Percentiles rank a stretch among this genome's conserved stretches.
These are phyloP conservation scores for Phylloporus arenicola DNA, from an alignment of 768 basidiomycete genomes.

Conservation along the genomic window DNA sequence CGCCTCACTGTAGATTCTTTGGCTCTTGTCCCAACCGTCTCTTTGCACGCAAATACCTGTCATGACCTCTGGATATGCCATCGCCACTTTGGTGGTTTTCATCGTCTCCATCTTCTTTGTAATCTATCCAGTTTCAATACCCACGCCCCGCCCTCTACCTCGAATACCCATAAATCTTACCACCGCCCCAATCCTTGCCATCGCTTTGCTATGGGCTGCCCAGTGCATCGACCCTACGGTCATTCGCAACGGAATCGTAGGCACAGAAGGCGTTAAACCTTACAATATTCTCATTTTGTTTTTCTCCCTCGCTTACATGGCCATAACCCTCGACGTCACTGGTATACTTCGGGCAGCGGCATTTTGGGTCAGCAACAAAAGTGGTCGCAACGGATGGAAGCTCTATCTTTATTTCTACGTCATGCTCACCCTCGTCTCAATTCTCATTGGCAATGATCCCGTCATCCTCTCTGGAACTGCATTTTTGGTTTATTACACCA, in stretches of 20 bases:
- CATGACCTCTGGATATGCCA: slow-evolving; percentile 29
- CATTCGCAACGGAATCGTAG: slow-evolving; percentile 75
- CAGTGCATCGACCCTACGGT: slow-evolving; percentile 44
- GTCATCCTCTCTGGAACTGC: slow-evolving; percentile 89
- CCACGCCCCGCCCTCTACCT: slow-evolving; percentile 29
- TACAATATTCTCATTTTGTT: slow-evolving; percentile 93
- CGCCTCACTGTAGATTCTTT: neutral
- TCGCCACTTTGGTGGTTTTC: slow-evolving; percentile 49
- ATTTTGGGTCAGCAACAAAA: slow-evolving; percentile 80
- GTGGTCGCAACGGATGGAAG: slow-evolving; percentile 64
- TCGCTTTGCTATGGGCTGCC: slow-evolving; percentile 49
- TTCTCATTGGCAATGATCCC: slow-evolving; percentile 87
- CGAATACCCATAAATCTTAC: slow-evolving; percentile 50
- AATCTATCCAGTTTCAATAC: slow-evolving; percentile 42
- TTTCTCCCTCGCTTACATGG: slow-evolving; percentile 87
- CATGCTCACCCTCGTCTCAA: slow-evolving; percentile 72
- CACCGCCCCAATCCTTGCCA: slow-evolving; percentile 49
- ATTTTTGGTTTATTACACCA: slow-evolving; percentile 85
- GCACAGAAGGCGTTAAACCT: slow-evolving; percentile 73
- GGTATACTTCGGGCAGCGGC: slow-evolving; percentile 84
- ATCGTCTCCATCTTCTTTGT: slow-evolving; percentile 50
- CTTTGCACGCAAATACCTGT: neutral
- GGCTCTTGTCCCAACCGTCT: neutral
- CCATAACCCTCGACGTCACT: slow-evolving; percentile 85
- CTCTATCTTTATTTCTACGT: slow-evolving; percentile 79